These are phyloP conservation scores for Globisporangium viniferum DNA, from an alignment of 352 stramenopile species.

Conservation along the genomic window DNA sequence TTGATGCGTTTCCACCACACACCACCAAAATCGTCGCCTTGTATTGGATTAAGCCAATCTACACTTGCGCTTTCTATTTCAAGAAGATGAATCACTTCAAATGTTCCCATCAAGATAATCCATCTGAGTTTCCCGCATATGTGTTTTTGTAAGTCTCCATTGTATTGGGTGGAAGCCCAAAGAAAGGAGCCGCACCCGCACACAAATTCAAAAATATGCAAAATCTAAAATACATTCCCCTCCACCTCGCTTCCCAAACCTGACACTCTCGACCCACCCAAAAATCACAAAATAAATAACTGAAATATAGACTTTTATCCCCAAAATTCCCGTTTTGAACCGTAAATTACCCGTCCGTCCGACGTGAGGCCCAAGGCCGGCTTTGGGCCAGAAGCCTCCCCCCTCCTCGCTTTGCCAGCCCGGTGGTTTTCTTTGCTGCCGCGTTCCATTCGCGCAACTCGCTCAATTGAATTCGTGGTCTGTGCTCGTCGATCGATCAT, in stretches of 20 bases:
- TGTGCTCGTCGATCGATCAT: slow-evolving; percentile 24
- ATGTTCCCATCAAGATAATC: not conserved
- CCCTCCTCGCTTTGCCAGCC: not conserved
- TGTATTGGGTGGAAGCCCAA: slow-evolving; percentile 7
- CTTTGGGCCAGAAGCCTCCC: not conserved
- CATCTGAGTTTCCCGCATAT: not conserved
- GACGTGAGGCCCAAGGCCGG: slow-evolving; percentile 12
- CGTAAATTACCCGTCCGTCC: not conserved
- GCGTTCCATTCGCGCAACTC: slow-evolving; percentile 6
- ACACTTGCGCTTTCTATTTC: not conserved
- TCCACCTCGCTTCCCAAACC: no score
- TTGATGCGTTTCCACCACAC: slow-evolving; percentile 12
- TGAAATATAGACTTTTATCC: not conserved
- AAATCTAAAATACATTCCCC: not conserved
- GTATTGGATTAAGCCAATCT: not conserved
- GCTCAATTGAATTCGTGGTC: slow-evolving; percentile 22
- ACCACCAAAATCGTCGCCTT: slow-evolving; percentile 8
- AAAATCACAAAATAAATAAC: not conserved
- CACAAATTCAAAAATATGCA: not conserved
- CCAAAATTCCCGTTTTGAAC: not conserved
- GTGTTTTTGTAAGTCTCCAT: not conserved
- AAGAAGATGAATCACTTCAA: not conserved
- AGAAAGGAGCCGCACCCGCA: slow-evolving; percentile 3
- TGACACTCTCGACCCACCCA: no score
- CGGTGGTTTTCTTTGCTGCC: slow-evolving; percentile 16